Conservation (phyloP, 2,329 filamentous ascomycete species). For the Sporothrix mexicana region DNA sequence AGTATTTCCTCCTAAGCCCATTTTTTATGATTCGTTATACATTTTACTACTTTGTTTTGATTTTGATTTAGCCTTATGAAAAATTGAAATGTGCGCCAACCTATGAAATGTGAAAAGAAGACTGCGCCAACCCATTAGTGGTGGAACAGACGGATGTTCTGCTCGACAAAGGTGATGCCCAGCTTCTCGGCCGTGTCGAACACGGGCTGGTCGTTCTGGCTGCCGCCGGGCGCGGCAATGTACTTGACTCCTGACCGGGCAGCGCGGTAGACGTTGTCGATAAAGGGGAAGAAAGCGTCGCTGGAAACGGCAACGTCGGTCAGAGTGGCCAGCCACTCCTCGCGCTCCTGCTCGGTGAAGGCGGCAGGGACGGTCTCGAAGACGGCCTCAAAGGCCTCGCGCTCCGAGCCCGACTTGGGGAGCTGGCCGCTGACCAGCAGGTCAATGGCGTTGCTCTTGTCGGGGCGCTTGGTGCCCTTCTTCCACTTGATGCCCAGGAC, state of each 20-base stretch:
- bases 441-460: slow-evolving; percentile 98
- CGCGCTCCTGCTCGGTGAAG: slow-evolving; percentile 84
- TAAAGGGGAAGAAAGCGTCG: slow-evolving; percentile 98
- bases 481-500: slow-evolving; percentile 93
- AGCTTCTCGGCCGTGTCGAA: slow-evolving; percentile 91
- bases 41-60: slow-evolving; percentile 15
- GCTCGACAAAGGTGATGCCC: slow-evolving; percentile 93
- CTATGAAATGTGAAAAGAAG: no score
- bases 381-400: slow-evolving; percentile 81
- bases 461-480: slow-evolving; percentile 92
- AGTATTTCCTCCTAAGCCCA: slow-evolving; percentile 24
- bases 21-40: slow-evolving; percentile 19
- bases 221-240: slow-evolving; percentile 90
- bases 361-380: slow-evolving; percentile 87
- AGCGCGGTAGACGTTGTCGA: slow-evolving; percentile 95
- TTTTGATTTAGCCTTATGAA: slow-evolving; percentile 13
- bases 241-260: slow-evolving; percentile 91
- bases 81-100: not conserved
- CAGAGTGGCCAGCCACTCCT: slow-evolving; percentile 84
- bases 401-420: slow-evolving; percentile 81
- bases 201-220: slow-evolving; percentile 80
- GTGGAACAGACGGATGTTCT: slow-evolving; percentile 92
- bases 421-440: slow-evolving; percentile 90
- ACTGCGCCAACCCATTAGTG: slow-evolving; percentile 63
- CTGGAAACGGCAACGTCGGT: slow-evolving; percentile 84